Conservation (phyloP, 495 filamentous ascomycete genomes). For the Neurospora africana region DNA sequence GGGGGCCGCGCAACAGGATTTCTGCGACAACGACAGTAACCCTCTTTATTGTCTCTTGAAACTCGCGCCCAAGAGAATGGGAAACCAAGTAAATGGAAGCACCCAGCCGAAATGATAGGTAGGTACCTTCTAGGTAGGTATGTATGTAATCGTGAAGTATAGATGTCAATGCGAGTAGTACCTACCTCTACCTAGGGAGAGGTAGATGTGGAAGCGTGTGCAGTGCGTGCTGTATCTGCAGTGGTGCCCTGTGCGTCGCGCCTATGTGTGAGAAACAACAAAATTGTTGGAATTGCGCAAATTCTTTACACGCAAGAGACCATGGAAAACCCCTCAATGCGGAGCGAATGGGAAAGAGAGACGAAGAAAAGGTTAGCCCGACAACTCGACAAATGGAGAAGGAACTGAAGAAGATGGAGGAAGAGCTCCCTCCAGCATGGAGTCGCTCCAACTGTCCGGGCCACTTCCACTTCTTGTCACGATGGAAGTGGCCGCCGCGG, state of each 20-base stretch:
- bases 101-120: background rate
- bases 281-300: background rate
- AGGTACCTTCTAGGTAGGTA: too few relatives aligned
- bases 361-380: background rate
- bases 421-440: background rate
- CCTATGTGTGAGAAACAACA: background rate
- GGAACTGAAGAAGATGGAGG: background rate
- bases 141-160: background rate
- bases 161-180: background rate
- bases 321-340: background rate
- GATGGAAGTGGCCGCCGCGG: background rate
- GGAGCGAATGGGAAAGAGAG: background rate
- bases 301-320: background rate
- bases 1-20: background rate
- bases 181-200: too few relatives aligned
- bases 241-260: background rate
- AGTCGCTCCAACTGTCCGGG: background rate
- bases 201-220: background rate
- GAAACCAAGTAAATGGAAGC: background rate
- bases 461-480: background rate
- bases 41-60: background rate
- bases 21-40: background rate
- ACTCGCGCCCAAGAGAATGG: background rate
- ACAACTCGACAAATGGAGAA: background rate
- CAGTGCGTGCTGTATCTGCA: background rate